Percentiles rank a stretch among this genome's conserved stretches.
Evolutionary conservation across 805 yeast genomes (phyloP).

Genomic region (Candida yuanshanica): DNA sequence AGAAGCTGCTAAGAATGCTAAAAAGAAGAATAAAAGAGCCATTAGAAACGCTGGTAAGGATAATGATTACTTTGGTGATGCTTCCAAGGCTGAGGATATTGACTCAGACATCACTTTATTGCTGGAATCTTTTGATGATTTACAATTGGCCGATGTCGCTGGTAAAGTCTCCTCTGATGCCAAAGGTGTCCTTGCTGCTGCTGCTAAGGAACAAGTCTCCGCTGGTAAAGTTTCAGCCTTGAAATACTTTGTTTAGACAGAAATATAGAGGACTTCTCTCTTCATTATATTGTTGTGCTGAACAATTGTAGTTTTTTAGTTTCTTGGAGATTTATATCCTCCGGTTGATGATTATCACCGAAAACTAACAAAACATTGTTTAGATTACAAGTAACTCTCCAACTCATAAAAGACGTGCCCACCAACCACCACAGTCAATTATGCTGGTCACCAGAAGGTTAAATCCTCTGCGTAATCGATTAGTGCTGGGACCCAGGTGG

Average conservation of each 20-base stretch:
- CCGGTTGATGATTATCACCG: too few relatives aligned
- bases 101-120: constrained; percentile 78
- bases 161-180: constrained; percentile 51
- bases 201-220: constrained; percentile 46
- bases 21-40: constrained; percentile 94
- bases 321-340: too few relatives aligned
- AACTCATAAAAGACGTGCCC: too few relatives aligned
- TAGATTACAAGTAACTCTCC: too few relatives aligned
- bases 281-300: too few relatives aligned
- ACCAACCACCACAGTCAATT: too few relatives aligned
- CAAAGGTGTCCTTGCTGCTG: constrained; percentile 53
- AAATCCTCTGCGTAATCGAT: too few relatives aligned
- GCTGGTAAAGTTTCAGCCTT: constrained; percentile 51
- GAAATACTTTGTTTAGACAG: constrained; percentile 45
- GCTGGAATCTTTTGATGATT: constrained; percentile 76
- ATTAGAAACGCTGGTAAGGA: constrained; percentile 82
- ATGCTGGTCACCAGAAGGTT: too few relatives aligned
- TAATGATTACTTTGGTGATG: constrained; percentile 77
- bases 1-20: constrained; percentile 82
- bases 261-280: too few relatives aligned
- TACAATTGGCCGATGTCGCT: constrained; percentile 71
- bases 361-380: too few relatives aligned
- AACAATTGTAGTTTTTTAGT: too few relatives aligned
- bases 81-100: constrained; percentile 55
- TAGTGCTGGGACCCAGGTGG: too few relatives aligned